phyloP scores from a whole-genome alignment of 192 early-diverging fungal species.

The Backusella morwellensis region DNA sequence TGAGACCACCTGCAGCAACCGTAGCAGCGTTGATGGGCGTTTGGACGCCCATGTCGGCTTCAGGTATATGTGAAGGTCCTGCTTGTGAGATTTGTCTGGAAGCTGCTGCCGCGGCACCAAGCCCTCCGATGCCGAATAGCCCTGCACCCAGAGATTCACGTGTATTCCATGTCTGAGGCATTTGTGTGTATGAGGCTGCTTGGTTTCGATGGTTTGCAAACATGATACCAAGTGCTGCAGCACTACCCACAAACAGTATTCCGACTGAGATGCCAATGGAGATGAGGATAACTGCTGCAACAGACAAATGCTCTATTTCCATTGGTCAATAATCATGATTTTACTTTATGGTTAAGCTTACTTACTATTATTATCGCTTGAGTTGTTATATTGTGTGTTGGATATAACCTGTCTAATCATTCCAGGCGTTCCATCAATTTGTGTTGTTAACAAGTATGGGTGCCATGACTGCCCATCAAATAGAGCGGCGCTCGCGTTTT shows the following conservation, averaged over 20 bases:
- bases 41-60: neutral
- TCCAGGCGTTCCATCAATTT: slow-evolving; percentile 28
- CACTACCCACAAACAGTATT: neutral
- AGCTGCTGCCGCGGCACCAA: neutral
- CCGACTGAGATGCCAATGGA: slow-evolving; percentile 65
- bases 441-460: slow-evolving; percentile 40
- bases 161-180: slow-evolving; percentile 7
- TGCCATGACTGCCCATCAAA: slow-evolving; percentile 48
- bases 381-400: neutral
- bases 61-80: neutral
- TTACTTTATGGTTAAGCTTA: neutral
- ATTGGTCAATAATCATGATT: neutral
- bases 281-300: slow-evolving; percentile 65
- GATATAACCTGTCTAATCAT: slow-evolving; percentile 22
- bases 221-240: slow-evolving; percentile 31
- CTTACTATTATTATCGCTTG: slow-evolving; percentile 16
- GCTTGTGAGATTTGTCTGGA: neutral
- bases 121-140: neutral
- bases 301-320: slow-evolving; percentile 34
- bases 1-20: neutral
- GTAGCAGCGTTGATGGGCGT: neutral
- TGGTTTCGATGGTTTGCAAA: slow-evolving; percentile 37
- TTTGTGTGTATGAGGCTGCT: neutral
- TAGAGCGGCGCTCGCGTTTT: slow-evolving; percentile 41
- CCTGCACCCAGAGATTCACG: neutral